Conservation (phyloP, 23 red algal genomes). For the Gracilariopsis chorda region DNA sequence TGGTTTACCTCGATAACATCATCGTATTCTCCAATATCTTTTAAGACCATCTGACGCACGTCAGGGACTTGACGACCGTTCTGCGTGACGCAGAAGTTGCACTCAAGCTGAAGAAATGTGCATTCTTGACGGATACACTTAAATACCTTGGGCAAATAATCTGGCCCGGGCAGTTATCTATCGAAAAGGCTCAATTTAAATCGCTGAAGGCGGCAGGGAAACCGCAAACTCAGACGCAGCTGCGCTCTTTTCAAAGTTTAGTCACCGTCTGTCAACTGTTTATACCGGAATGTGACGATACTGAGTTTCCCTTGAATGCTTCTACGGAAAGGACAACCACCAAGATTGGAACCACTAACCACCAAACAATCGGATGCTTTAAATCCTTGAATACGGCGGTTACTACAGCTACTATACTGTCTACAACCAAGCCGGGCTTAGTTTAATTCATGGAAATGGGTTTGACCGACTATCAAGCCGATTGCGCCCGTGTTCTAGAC, state of each 20-base stretch:
- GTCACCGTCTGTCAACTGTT: slow-evolving; percentile 17
- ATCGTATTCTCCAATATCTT: slow-evolving; percentile 23
- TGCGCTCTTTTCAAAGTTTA: not conserved
- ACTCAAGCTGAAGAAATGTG: slow-evolving; percentile 38
- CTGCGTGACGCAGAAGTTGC: not conserved
- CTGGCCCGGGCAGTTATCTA: not conserved
- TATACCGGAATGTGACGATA: not conserved
- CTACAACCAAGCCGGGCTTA: not conserved
- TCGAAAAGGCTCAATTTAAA: not conserved
- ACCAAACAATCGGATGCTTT: not conserved
- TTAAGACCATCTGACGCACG: slow-evolving; percentile 1
- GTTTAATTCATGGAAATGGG: not conserved
- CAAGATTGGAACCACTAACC: not conserved
- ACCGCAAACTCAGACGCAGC: slow-evolving; percentile 12
- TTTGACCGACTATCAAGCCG: not conserved
- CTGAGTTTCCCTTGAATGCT: not conserved
- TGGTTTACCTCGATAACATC: slow-evolving; percentile 35
- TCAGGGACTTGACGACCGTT: not conserved
- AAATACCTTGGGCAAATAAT: slow-evolving; percentile 42
- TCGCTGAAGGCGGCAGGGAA: not conserved
- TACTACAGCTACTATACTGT: not conserved
- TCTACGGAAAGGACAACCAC: not conserved
- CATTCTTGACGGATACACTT: slow-evolving; percentile 13
- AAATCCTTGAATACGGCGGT: not conserved
- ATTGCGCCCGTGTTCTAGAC: not conserved